Percentiles rank a stretch among this genome's conserved stretches.
Evolutionary conservation across 345 rosid genomes (phyloP).

Genomic region (Salix arbutifolia): DNA sequence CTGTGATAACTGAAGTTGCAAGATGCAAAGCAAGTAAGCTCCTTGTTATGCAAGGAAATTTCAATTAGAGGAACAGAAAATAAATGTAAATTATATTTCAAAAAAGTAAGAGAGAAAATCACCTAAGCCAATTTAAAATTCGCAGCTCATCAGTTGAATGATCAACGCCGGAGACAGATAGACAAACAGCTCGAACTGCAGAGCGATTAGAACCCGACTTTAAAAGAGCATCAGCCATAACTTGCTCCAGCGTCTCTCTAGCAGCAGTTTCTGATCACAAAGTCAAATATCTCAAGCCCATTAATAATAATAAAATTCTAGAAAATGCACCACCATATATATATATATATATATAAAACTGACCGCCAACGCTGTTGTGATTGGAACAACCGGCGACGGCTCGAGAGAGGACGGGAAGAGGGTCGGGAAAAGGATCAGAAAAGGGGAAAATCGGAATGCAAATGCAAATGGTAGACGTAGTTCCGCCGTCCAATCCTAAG

Average conservation of each 20-base stretch:
- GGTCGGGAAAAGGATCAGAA: constrained; percentile 39
- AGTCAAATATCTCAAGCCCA: background rate
- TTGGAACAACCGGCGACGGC: constrained; percentile 69
- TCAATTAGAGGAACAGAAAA: too few species aligned
- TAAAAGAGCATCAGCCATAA: constrained; percentile 78
- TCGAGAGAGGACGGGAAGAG: constrained; percentile 58
- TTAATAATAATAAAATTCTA: too few species aligned
- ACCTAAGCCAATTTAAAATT: constrained; percentile 80
- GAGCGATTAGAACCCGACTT: constrained; percentile 62
- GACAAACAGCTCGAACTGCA: constrained; percentile 80
- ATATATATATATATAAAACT: background rate
- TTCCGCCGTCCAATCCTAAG: constrained; percentile 68
- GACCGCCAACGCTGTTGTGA: constrained; percentile 71
- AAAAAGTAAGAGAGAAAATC: constrained; percentile 19
- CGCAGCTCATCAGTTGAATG: constrained; percentile 82
- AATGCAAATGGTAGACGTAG: constrained; percentile 75
- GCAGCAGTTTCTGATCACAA: constrained; percentile 61
- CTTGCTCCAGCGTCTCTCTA: constrained; percentile 77
- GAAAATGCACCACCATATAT: too few species aligned
- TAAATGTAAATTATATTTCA: background rate
- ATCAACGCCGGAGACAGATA: constrained; percentile 93
- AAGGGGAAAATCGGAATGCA: constrained; percentile 44
- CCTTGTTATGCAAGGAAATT: too few species aligned
- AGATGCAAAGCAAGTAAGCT: background rate
- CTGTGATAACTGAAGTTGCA: background rate